Evolutionary conservation across 2,329 filamentous ascomycete species (phyloP), one percentile per base, ranked within the genome.

Genomic region (Pestalotiopsis fici): DNA sequence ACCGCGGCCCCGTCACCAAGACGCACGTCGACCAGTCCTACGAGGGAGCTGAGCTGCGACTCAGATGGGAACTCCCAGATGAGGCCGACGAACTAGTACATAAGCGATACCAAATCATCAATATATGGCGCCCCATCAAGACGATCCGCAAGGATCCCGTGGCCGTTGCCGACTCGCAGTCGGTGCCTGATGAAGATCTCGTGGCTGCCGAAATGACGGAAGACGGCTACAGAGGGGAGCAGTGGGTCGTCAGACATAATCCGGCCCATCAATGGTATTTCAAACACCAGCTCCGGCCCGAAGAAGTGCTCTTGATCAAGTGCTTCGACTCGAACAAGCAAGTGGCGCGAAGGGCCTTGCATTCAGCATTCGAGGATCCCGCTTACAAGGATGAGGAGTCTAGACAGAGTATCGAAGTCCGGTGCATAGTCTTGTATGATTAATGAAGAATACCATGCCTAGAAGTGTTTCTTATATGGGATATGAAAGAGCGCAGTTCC

Each of bases 381-480:
- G 82, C 79, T n/a, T 81, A 82, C 25, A 79, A 78, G 57, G 74
- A 77, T 4, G 77, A 78, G 66, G 72, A 76, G 65, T 74, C 78
- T 39, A 78, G 86, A 68, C 82, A 87, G 78, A 89, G 86, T 75
- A 86, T 89, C 69, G 87, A 89, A 76, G 79, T 88, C 4, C 74
- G 87, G 68, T 80, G 82, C 2, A 76, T 88, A 71, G 83, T 88
- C 2, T 87, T 88, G 67, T 83, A 85, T 72, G 73, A 75, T 47
- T 69, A 13, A 11, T 57, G 15, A 27, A 28, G 43, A 23, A 21
- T 21, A 21, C 21, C 43, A 35, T 11, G 31, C n/a, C n/a, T n/a
- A n/a, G n/a, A n/a, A n/a, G n/a, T n/a, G n/a, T n/a, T n/a, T n/a
- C n/a, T n/a, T 35, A 35, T 35, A 6, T 35, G 6, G 31, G 31